Evolutionary conservation across 1,139 yeast species (phyloP).

Genomic region (Debaryomycetaceae sp.): DNA sequence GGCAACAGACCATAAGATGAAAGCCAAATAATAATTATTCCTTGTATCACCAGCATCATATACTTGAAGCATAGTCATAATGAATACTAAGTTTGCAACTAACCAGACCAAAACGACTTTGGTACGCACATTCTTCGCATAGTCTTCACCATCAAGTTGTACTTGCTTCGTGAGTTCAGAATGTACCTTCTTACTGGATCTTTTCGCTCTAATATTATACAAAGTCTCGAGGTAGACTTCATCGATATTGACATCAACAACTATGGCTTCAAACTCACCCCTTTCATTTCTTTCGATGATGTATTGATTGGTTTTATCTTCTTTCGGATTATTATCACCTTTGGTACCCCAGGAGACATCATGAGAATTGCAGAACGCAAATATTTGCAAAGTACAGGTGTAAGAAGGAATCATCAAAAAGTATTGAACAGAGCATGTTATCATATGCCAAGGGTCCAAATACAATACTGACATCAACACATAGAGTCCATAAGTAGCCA

Average conservation of each 20-base stretch:
- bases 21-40: conserved; percentile 68
- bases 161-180: conserved; percentile 43
- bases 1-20: conserved; percentile 90
- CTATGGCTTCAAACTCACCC: conserved; percentile 82
- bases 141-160: conserved; percentile 69
- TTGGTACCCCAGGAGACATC: conserved; percentile 63
- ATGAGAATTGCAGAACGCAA: conserved; percentile 81
- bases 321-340: conserved; percentile 77
- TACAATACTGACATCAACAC: conserved; percentile 73
- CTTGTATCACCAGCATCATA: conserved; percentile 59
- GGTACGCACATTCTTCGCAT: conserved; percentile 90
- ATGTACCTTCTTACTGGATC: conserved; percentile 54
- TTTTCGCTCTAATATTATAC: conserved; percentile 68
- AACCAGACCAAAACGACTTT: conserved; percentile 93
- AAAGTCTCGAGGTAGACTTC: conserved; percentile 78
- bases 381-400: conserved; percentile 85
- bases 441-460: conserved; percentile 91
- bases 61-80: conserved; percentile 84
- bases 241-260: conserved; percentile 87
- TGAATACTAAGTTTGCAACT: conserved; percentile 70
- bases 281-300: conserved; percentile 45
- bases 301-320: conserved; percentile 43
- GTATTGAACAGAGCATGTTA: conserved; percentile 82
- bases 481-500: conserved; percentile 92
- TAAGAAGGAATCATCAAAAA: conserved; percentile 87